Conservation (phyloP, 305 asterid species). For the Fraxinus angustifolia region DNA sequence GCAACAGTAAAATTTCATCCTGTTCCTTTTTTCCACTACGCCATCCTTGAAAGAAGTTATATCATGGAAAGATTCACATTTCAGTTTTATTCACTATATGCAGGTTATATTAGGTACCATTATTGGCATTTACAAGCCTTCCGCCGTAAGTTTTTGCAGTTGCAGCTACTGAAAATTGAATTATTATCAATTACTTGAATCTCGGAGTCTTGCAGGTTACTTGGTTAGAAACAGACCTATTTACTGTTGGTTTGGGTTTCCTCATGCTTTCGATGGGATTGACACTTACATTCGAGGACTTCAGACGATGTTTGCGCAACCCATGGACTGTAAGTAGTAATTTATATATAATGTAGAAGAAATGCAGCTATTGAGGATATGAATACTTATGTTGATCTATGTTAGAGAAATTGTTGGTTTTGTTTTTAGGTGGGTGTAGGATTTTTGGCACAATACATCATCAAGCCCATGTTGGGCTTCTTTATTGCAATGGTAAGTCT, state of each 20-base stretch:
- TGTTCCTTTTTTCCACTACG: slow-evolving; percentile 14
- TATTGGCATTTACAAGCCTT: slow-evolving; percentile 85
- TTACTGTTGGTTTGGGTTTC: slow-evolving; percentile 89
- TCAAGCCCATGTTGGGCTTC: slow-evolving; percentile 86
- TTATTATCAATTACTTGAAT: slow-evolving; percentile 13
- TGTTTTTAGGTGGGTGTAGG: slow-evolving; percentile 87
- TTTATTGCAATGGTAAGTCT: slow-evolving; percentile 69
- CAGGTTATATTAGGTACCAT: slow-evolving; percentile 91
- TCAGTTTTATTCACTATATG: slow-evolving; percentile 15
- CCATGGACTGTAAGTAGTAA: slow-evolving; percentile 85
- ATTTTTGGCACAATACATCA: slow-evolving; percentile 82
- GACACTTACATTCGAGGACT: slow-evolving; percentile 91
- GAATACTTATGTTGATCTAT: slow-evolving; percentile 19
- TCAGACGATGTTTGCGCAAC: slow-evolving; percentile 83
- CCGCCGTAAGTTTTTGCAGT: slow-evolving; percentile 53
- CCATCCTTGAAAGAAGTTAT: not conserved
- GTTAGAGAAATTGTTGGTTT: slow-evolving; percentile 14
- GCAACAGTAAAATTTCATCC: slow-evolving; percentile 5
- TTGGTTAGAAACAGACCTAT: slow-evolving; percentile 88
- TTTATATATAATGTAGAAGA: slow-evolving; percentile 20
- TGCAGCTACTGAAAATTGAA: slow-evolving; percentile 21
- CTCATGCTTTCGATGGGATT: slow-evolving; percentile 99
- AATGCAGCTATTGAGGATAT: not conserved
- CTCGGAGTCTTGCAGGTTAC: slow-evolving; percentile 60
- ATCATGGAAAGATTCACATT: slow-evolving; percentile 4